Percentiles rank a stretch among this genome's conserved stretches.
Conservation (phyloP, 2,329 filamentous ascomycete species). For the Clarireedia monteithiana region DNA sequence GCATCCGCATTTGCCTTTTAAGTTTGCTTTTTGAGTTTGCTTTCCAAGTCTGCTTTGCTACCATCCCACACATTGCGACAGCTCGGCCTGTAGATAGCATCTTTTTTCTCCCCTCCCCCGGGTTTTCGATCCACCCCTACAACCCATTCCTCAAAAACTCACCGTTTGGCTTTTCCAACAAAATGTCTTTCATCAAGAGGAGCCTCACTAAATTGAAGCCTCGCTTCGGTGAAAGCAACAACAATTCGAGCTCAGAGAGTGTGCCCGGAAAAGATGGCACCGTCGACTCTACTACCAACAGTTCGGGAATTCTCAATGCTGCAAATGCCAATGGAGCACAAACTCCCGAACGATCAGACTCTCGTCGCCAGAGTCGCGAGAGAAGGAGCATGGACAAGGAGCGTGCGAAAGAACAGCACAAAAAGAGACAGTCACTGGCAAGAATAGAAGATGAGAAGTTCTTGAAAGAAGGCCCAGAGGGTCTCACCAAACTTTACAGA, state of each 20-base stretch:
- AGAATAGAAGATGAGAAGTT: constrained; percentile 27
- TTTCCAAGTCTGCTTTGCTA: background rate
- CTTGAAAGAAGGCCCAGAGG: constrained; percentile 22
- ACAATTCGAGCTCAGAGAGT: constrained; percentile 9
- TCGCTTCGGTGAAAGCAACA: constrained; percentile 1
- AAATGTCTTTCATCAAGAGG: constrained; percentile 27
- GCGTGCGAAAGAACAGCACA: constrained; percentile 20
- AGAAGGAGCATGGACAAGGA: constrained; percentile 23
- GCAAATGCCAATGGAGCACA: constrained; percentile 4
- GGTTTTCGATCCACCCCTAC: too few relatives aligned
- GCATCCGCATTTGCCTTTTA: background rate
- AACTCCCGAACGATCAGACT: constrained; percentile 10
- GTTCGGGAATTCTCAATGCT: background rate
- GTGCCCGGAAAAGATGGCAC: constrained; percentile 10
- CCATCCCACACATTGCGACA: background rate
- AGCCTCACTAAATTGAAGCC: constrained; percentile 22
- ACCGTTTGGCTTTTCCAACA: background rate
- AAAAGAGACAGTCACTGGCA: constrained; percentile 23
- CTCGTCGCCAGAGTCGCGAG: constrained; percentile 20
- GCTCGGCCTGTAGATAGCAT: too few relatives aligned
- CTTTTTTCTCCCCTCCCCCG: too few relatives aligned
- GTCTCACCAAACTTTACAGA: constrained; percentile 25
- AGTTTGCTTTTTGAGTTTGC: background rate
- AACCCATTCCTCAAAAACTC: background rate
- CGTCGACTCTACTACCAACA: too few relatives aligned